Evolutionary conservation across 2,329 filamentous ascomycete genomes (phyloP), one percentile per base, ranked within the genome.

Genomic region (Cytospora piceicola): DNA sequence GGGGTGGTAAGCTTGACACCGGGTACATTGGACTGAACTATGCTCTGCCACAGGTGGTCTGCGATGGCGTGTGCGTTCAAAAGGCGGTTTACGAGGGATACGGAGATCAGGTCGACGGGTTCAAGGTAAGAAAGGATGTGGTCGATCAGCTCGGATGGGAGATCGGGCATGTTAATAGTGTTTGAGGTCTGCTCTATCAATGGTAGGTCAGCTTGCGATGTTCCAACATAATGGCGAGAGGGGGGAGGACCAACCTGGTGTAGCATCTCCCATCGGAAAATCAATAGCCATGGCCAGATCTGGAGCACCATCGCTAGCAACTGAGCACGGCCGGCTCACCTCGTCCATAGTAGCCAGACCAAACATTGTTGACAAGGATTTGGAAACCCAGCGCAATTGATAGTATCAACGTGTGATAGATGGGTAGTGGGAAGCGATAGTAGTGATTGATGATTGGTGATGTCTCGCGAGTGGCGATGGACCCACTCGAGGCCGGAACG

Each of bases 71-170:
- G 86, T 12, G 77, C 76, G 58, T 83, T 81, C 3, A 97, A 79
- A 4, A 76, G 73, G 29, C 79, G 87, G 75, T 89, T 94, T 29
- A 88, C 89, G 12, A 79, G 78, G 2, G 88, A 85, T 15, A 89
- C 75, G 1, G 78, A 76, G 30, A 82, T 82, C 14, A 97, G 84
- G 65, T 93, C 89, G 49, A 80, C 70, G 0, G 91, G 84, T 0
- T 84, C 77, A 6, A 97, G 83, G 72, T 86, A 88, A 39, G 81
- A 81, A 17, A 96, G 79, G 56, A 97, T 88, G n/a, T 84, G 79
- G 70, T 90, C 85, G 36, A 96, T 80, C 11, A 97, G 81, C 75
- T 97, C 94, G 15, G 86, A 77, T 0, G 94, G 94, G 0, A 97
- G 83, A 24, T 77, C 74, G 34, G 87, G 74, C 9, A 92, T 71